phyloP scores from a whole-genome alignment of 208 protist genomes.

The Acanthamoeba rhysodes region DNA sequence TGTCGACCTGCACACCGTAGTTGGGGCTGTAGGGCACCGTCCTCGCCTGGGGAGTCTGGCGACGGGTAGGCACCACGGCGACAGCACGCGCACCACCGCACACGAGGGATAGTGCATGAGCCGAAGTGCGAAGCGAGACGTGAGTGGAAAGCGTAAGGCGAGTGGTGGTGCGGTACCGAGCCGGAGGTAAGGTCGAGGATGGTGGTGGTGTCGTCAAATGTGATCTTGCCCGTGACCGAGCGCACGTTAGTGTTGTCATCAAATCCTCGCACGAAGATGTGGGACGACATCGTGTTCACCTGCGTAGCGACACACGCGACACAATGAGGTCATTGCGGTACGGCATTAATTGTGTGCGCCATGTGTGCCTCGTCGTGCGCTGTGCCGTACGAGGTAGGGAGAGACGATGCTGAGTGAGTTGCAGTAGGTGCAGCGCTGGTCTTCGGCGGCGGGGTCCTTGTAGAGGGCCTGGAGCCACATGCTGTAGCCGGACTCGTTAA shows the following conservation, averaged over 20 bases:
- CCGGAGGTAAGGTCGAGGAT: constrained; percentile 3
- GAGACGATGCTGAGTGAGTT: background rate
- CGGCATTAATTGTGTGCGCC: no score
- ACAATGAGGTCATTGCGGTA: no score
- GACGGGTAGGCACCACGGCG: background rate
- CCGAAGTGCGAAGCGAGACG: no score
- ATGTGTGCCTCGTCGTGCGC: no score
- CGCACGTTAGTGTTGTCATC: background rate
- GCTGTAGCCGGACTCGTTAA: background rate
- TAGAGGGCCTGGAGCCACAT: no score
- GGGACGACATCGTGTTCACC: background rate
- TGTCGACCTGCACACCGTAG: constrained; percentile 6
- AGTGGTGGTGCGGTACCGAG: background rate
- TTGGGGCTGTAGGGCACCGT: background rate
- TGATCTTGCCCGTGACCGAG: background rate
- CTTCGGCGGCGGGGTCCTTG: no score
- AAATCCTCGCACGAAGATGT: constrained; percentile 2
- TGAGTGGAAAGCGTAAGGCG: no score
- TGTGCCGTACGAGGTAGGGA: no score
- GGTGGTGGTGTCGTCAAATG: background rate
- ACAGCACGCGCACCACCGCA: no score
- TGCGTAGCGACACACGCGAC: background rate
- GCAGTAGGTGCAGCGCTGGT: background rate
- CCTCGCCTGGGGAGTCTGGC: background rate
- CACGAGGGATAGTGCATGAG: no score